Base-by-base conservation (phyloP, 1,139 yeast genomes). In the Yamadazyma mexicana region DNA sequence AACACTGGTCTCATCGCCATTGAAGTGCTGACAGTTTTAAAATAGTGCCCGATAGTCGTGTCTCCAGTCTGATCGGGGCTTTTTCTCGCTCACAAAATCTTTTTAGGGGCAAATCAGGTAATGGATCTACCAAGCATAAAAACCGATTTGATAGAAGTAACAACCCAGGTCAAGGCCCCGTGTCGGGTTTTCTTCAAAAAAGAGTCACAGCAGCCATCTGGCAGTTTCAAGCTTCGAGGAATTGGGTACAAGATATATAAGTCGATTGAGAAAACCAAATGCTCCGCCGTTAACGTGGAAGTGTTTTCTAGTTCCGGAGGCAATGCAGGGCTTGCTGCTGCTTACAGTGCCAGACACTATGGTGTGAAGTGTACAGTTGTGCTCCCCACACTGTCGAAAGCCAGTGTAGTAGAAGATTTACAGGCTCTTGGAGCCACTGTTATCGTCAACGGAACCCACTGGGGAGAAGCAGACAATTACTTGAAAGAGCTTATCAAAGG, bases 321-420 rank as follows among this genome's bases (percentile, higher is more conserved):
- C 0, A 84, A 84, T 55, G 92, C 92, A 0, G 92, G 92, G 0
- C 64, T 81, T 36, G 91, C 91, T 0, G 87, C 87, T 2, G 87
- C 88, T 0, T 73, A 73, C 38, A 79, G 85, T 31, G 77, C 84
- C 4, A 57, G 55, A 27, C 60, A 56, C 39, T 67, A 71, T 44
- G 64, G 66, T 2, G 56, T 74, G 7, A 67, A 70, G 9, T 81
- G 89, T 48, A 79, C 86, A 0, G 88, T 84, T 6, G 87, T 81
- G 1, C 75, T 84, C 5, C 91, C 91, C 0, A 60, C 48, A 0
- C 58, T 67, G 5, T 69, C 86, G 4, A 65, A 65, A 41, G 51
- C 55, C 3, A 44, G 51, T 2, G 64, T 66, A 3, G 53, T 54
- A 32, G 57, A 58, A 27, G 53, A 53, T 39, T 56, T 69, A 35